Evolutionary conservation across 2,329 filamentous ascomycete species (phyloP).

Genomic region (Hypoxylon sp.): DNA sequence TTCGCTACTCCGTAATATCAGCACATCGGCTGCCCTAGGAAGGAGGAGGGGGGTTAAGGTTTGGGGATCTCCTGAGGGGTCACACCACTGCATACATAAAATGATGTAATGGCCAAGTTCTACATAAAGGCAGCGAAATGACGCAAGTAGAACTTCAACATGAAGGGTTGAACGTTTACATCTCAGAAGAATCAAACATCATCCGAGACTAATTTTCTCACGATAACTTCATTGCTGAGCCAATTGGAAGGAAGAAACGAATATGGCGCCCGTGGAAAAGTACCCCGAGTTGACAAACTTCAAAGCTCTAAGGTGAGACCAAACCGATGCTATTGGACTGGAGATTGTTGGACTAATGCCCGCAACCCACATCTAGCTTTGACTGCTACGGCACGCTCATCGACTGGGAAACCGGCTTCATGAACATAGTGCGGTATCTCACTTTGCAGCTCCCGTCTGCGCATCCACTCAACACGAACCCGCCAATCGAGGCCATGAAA

Average conservation of each 20-base stretch:
- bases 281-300: constrained; percentile 49
- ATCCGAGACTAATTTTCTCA: neutral
- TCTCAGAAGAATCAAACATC: neutral
- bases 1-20: constrained; percentile 26
- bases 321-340: neutral
- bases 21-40: neutral
- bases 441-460: constrained; percentile 54
- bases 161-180: neutral
- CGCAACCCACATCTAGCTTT: constrained; percentile 64
- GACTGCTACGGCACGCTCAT: constrained; percentile 86
- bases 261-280: constrained; percentile 44
- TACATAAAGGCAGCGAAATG: constrained; percentile 28
- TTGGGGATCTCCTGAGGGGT: constrained; percentile 30
- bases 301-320: constrained; percentile 48
- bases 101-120: constrained; percentile 30
- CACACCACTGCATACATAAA: neutral
- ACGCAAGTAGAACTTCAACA: constrained; percentile 22
- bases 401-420: constrained; percentile 80
- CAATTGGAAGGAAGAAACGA: constrained; percentile 26
- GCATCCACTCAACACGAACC: constrained; percentile 55
- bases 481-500: constrained; percentile 56
- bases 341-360: neutral
- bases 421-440: constrained; percentile 64
- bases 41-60: neutral
- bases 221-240: constrained; percentile 5